A percentile compares a stretch with the other conserved stretches of the same genome.
phyloP scores from a whole-genome alignment of 305 asterid genomes.

The Solanum chacoense region DNA sequence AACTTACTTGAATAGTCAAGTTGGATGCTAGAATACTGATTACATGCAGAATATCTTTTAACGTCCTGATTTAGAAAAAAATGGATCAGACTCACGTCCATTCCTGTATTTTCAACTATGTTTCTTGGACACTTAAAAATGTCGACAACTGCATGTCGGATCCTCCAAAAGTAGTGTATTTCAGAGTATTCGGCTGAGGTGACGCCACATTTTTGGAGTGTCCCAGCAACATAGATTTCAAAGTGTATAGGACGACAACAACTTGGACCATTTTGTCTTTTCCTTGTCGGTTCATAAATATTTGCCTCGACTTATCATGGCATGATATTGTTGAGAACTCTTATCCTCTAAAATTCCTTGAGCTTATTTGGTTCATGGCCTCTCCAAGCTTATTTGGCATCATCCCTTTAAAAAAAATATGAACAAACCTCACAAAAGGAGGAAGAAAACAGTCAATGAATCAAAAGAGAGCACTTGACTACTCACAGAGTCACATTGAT shows the following conservation, averaged over 20 bases:
- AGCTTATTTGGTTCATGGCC: background rate
- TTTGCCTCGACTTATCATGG: background rate
- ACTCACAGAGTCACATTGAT: background rate
- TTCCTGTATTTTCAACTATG: background rate
- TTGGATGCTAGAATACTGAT: background rate
- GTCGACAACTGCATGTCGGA: fast-evolving
- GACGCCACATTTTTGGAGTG: background rate
- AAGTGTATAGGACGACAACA: background rate
- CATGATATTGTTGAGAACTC: background rate
- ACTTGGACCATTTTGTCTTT: background rate
- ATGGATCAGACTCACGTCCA: background rate
- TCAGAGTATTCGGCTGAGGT: background rate
- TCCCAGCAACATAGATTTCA: background rate
- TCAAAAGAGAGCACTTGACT: background rate
- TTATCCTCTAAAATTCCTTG: background rate
- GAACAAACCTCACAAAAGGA: background rate
- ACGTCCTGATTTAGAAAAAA: background rate
- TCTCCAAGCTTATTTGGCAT: background rate
- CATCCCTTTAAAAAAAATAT: background rate
- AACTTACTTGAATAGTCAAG: background rate
- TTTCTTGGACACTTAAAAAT: background rate
- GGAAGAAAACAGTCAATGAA: background rate
- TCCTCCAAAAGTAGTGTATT: background rate
- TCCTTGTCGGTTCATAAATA: background rate
- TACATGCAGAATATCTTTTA: background rate